Conservation (phyloP, 768 basidiomycete genomes). For the Tephrocybe rancida region DNA sequence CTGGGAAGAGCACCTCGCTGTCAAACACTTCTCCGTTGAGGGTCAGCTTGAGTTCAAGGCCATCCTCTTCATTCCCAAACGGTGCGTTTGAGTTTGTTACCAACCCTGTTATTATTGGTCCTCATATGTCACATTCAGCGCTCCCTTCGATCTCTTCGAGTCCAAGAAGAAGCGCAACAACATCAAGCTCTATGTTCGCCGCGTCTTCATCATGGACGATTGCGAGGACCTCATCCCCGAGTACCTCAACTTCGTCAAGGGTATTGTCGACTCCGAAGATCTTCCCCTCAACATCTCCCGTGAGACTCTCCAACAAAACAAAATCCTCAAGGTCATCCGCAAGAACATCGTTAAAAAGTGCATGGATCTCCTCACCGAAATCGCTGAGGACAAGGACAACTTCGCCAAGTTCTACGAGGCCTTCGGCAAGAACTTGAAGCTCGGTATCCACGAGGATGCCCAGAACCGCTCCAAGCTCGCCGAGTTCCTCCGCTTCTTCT, state of each 20-base stretch:
- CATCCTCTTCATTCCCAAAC: conserved; percentile 95
- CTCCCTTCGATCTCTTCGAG: conserved; percentile 99
- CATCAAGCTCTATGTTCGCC: conserved; percentile 99
- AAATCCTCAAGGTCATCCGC: conserved; percentile 99
- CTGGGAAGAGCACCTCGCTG: conserved; percentile 99
- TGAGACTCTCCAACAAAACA: conserved; percentile 99
- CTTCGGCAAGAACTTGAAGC: conserved; percentile 99
- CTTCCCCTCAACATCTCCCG: conserved; percentile 99
- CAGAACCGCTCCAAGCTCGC: conserved; percentile 99
- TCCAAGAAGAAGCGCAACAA: conserved; percentile 99
- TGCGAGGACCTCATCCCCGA: conserved; percentile 99
- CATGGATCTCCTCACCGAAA: conserved; percentile 92
- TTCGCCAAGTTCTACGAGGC: conserved; percentile 96
- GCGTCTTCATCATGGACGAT: conserved; percentile 99
- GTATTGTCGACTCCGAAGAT: conserved; percentile 99
- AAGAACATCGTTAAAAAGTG: conserved; percentile 99
- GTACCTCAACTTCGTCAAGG: conserved; percentile 99
- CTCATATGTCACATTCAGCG: conserved; percentile 46
- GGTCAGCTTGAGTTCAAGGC: conserved; percentile 99
- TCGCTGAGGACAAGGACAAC: conserved; percentile 99
- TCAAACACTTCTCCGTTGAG: conserved; percentile 99
- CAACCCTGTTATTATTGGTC: conserved; percentile 5
- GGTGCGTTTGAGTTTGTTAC: conserved; percentile 48
- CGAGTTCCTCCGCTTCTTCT: conserved; percentile 98
- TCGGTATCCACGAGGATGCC: conserved; percentile 98